phyloP scores from a whole-genome alignment of 2,329 filamentous ascomycete species.

The Aspergillus chevalieri region DNA sequence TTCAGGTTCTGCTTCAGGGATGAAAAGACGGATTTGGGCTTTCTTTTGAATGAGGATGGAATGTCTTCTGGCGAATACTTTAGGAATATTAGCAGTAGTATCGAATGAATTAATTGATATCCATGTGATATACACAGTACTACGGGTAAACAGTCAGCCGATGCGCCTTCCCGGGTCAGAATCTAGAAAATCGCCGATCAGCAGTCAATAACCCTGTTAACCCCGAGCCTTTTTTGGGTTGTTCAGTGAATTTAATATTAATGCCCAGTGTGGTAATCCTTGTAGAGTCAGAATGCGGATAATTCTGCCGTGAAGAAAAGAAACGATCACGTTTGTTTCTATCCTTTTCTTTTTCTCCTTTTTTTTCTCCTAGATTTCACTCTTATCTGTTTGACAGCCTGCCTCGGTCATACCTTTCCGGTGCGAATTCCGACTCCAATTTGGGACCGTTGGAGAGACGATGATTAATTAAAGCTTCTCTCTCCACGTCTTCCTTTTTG shows the following conservation, averaged over 20 bases:
- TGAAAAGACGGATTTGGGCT: slow-evolving; percentile 7
- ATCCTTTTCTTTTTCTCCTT: background rate
- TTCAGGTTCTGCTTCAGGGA: slow-evolving; percentile 3
- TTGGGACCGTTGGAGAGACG: background rate
- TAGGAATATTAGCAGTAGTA: background rate
- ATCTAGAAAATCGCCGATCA: too few species aligned
- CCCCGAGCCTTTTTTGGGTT: too few species aligned
- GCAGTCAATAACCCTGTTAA: too few species aligned
- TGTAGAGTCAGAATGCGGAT: background rate
- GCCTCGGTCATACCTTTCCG: background rate
- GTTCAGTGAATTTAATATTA: too few species aligned
- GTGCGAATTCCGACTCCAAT: background rate
- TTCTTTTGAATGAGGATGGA: background rate
- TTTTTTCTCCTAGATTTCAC: background rate
- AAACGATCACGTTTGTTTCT: background rate
- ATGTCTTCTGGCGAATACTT: background rate
- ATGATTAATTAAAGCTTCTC: too few species aligned
- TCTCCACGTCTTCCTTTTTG: too few species aligned
- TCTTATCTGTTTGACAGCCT: background rate
- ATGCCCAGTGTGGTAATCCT: too few species aligned
- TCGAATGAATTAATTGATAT: too few species aligned
- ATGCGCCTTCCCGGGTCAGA: too few species aligned
- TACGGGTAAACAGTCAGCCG: too few species aligned
- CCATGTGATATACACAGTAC: too few species aligned
- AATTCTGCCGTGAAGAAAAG: background rate